Base-by-base conservation (phyloP, 331 rosid genomes). In the Rosa hybrid region DNA sequence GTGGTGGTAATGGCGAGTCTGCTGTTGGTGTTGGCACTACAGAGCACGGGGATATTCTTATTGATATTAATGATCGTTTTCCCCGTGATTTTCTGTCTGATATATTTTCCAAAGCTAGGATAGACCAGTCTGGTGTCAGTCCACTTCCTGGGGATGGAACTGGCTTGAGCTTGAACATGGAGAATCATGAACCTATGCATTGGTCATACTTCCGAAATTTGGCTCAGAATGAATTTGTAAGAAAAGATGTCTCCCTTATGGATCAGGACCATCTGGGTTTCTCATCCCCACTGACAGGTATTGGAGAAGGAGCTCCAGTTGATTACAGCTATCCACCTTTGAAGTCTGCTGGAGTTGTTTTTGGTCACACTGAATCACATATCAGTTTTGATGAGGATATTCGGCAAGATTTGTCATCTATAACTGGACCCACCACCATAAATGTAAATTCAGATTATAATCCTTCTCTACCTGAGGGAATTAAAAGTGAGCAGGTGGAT, bases 171-270 rank as follows among this genome's bases (percentile, higher is more conserved):
- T 51, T 88, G 82, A 83, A 88, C 65, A 71, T 88, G 79, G 86
- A 88, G 81, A 88, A 88, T 81, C 87, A 57, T 8, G 89, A 88
- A 25, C 91, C 91, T 67, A 85, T 81, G 87, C 83, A 79, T 75
- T 88, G 91, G 91, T 88, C 91, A 11, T 88, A 88, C 81, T 88
- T 88, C 49, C 85, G 81, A 65, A 88, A 88, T 44, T 83, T 88
- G 85, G 87, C 86, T 25, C 87, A 78, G 85, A 84, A 72, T 74
- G 91, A 83, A 75, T 88, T 83, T 81, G 81, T 78, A 45, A 83
- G 85, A 72, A 88, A 77, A 67, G 89, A 88, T 76, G 81, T 85
- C 72, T 88, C 91, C 41, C 89, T 88, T 59, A 88, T 88, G 85
- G 91, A 88, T 73, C 89, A 85, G 76, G 89, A 88, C 79, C 91